Evolutionary conservation across 1,284 basidiomycete species (phyloP).

Genomic region (Trametes sp.): DNA sequence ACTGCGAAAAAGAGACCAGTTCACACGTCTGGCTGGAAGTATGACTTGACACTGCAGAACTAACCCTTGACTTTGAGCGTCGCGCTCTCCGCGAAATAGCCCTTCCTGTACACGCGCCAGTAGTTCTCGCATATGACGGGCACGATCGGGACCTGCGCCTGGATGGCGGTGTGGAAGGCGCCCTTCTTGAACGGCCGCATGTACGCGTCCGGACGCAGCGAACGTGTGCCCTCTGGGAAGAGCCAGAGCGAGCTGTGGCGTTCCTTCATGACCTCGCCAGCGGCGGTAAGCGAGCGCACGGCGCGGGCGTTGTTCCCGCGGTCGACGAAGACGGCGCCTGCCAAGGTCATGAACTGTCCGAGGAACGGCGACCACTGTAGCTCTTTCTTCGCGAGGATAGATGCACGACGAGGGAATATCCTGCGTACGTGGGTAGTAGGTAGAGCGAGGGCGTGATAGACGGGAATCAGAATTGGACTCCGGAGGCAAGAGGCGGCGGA

Average conservation of each 20-base stretch:
- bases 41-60: slow-evolving; percentile 35
- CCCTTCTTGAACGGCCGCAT: slow-evolving; percentile 97
- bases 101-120: slow-evolving; percentile 82
- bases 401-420: slow-evolving; percentile 83
- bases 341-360: slow-evolving; percentile 92
- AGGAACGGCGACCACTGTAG: slow-evolving; percentile 86
- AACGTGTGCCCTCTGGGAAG: slow-evolving; percentile 93
- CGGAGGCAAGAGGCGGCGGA: neutral
- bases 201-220: slow-evolving; percentile 67
- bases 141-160: slow-evolving; percentile 88
- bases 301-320: slow-evolving; percentile 84
- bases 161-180: slow-evolving; percentile 95
- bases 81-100: slow-evolving; percentile 77
- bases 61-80: slow-evolving; percentile 84
- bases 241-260: slow-evolving; percentile 85
- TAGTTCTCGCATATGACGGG: slow-evolving; percentile 97
- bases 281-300: slow-evolving; percentile 78
- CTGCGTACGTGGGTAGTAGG: slow-evolving; percentile 46
- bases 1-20: slow-evolving; percentile 51
- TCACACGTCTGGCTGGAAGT: neutral
- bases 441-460: neutral
- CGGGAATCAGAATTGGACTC: slow-evolving; percentile 5
- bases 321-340: slow-evolving; percentile 95
- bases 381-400: slow-evolving; percentile 96
- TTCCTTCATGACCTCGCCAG: slow-evolving; percentile 84